Evolutionary conservation across 169 alveolate genomes (phyloP).

Genomic region (Plasmodium yoelii): DNA sequence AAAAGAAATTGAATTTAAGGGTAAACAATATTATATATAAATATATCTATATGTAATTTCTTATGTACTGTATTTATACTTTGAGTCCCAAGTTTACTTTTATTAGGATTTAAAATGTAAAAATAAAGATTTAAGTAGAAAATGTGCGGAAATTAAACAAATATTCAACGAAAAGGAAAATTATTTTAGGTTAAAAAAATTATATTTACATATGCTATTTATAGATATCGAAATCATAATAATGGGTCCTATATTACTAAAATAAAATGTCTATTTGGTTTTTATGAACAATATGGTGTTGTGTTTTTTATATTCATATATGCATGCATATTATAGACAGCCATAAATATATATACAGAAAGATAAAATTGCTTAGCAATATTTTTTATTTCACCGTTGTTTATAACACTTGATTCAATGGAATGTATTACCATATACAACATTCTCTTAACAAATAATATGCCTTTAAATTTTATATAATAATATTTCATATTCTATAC

Average conservation of each 20-base stretch:
- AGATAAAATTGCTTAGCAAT: not conserved
- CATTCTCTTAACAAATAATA: not conserved
- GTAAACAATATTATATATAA: conserved; percentile 6
- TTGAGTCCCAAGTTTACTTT: not conserved
- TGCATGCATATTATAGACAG: not conserved
- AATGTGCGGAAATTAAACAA: conserved; percentile 56
- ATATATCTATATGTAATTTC: not conserved
- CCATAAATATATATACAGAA: not conserved
- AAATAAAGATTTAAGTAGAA: conserved; percentile 60
- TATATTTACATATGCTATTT: not conserved
- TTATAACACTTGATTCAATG: not conserved
- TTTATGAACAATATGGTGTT: not conserved
- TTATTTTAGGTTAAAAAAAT: conserved; percentile 32
- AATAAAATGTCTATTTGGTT: not conserved
- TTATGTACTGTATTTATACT: not conserved
- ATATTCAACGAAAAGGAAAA: conserved; percentile 47
- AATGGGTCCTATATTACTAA: not conserved
- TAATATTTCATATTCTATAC: not conserved
- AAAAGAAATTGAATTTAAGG: conserved; percentile 61
- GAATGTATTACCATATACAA: not conserved
- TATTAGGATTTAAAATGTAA: conserved; percentile 51
- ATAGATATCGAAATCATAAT: not conserved
- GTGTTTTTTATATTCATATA: not conserved
- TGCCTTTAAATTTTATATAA: not conserved
- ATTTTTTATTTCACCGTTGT: too few relatives aligned